phyloP scores from a whole-genome alignment of 2,329 filamentous ascomycete genomes.

The Cercospora sesami region DNA sequence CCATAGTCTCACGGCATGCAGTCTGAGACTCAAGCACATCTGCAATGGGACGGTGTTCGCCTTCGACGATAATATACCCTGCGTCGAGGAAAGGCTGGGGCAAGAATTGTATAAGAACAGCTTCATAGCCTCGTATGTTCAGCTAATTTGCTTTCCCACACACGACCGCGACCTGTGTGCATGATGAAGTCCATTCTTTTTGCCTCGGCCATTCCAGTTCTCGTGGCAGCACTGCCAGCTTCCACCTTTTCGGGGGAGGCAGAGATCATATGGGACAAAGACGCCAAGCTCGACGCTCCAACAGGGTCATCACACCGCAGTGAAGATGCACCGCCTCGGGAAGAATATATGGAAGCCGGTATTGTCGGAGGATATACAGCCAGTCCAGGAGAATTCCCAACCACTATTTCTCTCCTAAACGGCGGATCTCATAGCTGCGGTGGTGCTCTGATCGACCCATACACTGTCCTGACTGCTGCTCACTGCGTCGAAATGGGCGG shows the following conservation, averaged over 20 bases:
- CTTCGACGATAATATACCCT: not conserved
- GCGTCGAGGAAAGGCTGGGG: not conserved
- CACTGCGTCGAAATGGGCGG: slow-evolving; percentile 6
- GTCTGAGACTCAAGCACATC: not conserved
- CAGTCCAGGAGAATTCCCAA: not conserved
- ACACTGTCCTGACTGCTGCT: slow-evolving; percentile 4
- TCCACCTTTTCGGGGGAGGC: not conserved
- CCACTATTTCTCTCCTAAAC: not conserved
- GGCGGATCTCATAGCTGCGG: not conserved
- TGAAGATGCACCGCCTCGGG: not conserved
- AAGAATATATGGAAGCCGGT: not conserved
- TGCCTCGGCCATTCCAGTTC: not conserved
- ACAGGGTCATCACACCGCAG: not conserved
- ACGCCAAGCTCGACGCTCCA: not conserved
- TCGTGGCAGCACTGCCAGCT: not conserved
- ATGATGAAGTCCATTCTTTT: not conserved
- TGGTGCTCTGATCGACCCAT: not conserved
- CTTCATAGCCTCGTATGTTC: not conserved
- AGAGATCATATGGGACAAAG: slow-evolving; percentile 1
- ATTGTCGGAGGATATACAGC: not conserved
- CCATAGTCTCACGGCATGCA: not conserved
- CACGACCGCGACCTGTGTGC: not conserved
- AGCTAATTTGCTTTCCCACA: not conserved
- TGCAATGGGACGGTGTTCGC: not conserved
- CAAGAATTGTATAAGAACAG: not conserved